Evolutionary conservation across 441 rosid species (phyloP), one percentile per base, ranked within the genome.

Genomic region (Populus hybrid): DNA sequence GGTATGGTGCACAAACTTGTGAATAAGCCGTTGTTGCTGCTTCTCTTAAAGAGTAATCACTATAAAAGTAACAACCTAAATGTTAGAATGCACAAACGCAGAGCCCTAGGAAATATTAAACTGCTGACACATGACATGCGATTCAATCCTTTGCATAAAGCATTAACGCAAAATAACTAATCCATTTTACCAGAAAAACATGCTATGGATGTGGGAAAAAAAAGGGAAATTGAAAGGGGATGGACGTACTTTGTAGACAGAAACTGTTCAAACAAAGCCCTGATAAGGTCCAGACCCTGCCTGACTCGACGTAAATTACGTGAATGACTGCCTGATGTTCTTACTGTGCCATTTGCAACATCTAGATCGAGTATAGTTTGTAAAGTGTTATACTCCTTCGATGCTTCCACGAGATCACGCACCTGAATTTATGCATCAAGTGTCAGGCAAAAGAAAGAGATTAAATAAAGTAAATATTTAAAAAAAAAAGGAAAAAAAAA

Each of bases 11-110:
- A 69, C 98, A 96, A 6, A 94, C 98, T 82, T 89, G 89, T 2
- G 96, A 79, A 82, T 94, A 96, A 66, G 98, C 98, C 30, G 92
- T 81, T 18, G 99, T 86, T 3, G 99, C 99, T 14, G 97, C 98
- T 1, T 91, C 89, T 30, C 32, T 30, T 30, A 30, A 30, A 30
- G 92, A 90, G 80, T 85, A 77, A 30, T 88, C 92, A 53, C 94
- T 90, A 78, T 6, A 77, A 71, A n/a, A 38, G 32, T 9, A 40
- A 42, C 12, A 10, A 14, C 4, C 30, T 6, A 59, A 21, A 57
- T 34, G 36, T 64, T 16, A 73, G 76, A 75, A 21, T 70, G 71
- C 67, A 36, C 35, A 66, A 46, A 30, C 32, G 30, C 64, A 66
- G 46, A 10, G 30, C 23, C 10, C 23, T 69, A 32, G 61, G 61